These are phyloP conservation scores for Alternaria solani DNA, from an alignment of 2,329 filamentous ascomycete genomes.

Conservation along the genomic window DNA sequence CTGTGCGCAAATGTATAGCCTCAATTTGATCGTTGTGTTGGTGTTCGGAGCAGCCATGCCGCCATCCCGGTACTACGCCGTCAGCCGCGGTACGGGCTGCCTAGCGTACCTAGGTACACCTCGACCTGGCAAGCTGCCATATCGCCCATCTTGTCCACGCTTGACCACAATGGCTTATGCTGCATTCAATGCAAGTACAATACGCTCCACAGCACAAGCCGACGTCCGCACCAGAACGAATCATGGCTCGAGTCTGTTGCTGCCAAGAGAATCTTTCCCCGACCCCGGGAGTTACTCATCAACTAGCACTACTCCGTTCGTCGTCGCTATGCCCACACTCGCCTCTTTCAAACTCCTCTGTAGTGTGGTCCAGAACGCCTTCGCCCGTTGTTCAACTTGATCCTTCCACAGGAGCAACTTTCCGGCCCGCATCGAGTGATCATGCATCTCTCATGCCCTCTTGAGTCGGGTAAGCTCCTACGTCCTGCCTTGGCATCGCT, in stretches of 20 bases:
- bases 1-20: neutral
- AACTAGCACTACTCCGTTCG: neutral
- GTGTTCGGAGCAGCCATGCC: neutral
- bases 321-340: neutral
- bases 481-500: neutral
- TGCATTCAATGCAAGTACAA: neutral
- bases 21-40: neutral
- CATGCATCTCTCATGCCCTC: neutral
- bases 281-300: neutral
- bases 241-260: neutral
- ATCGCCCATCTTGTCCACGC: neutral
- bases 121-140: constrained; percentile 6
- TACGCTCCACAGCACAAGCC: neutral
- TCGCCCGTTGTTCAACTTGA: neutral
- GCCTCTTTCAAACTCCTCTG: neutral
- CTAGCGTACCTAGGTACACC: neutral
- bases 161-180: neutral
- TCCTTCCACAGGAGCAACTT: neutral
- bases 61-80: neutral
- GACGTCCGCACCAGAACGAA: neutral
- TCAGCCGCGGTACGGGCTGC: constrained; percentile 1
- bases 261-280: neutral
- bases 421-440: neutral
- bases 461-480: neutral
- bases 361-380: neutral